These are phyloP conservation scores for Bruguiera parviflora DNA, from an alignment of 345 rosid genomes.

Conservation along the genomic window DNA sequence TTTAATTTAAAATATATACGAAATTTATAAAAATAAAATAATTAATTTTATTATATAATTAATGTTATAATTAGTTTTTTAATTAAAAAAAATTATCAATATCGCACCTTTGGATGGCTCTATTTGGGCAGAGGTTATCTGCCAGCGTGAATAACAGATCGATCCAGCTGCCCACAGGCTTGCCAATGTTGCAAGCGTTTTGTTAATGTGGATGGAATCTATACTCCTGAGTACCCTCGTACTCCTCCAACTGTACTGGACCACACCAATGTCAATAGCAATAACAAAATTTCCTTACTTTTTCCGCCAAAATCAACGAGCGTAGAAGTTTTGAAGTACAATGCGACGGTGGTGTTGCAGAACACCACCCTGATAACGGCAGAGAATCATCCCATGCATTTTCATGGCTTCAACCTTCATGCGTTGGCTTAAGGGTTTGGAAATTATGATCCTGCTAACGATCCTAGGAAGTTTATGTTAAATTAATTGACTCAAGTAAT, in stretches of 20 bases:
- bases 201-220: too few relatives aligned
- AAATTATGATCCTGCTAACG: slow-evolving; percentile 43
- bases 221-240: too few relatives aligned
- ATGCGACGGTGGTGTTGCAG: slow-evolving; percentile 59
- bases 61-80: too few relatives aligned
- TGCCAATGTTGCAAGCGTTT: too few relatives aligned
- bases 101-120: slow-evolving; percentile 40
- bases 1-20: too few relatives aligned
- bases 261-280: too few relatives aligned
- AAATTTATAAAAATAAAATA: too few relatives aligned
- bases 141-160: background rate
- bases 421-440: slow-evolving; percentile 79
- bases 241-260: too few relatives aligned
- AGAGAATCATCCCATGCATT: slow-evolving; percentile 77
- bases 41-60: too few relatives aligned
- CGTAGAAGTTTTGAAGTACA: slow-evolving; percentile 53
- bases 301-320: too few relatives aligned
- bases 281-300: too few relatives aligned
- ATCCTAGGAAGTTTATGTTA: slow-evolving; percentile 46
- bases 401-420: slow-evolving; percentile 67
- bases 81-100: background rate
- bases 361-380: slow-evolving; percentile 48
- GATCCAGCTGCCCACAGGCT: background rate
- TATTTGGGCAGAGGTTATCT: background rate
- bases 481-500: too few relatives aligned